Percentiles rank a stretch among this genome's conserved stretches.
phyloP scores from a whole-genome alignment of 306 rosid species.

The Betula pendula region DNA sequence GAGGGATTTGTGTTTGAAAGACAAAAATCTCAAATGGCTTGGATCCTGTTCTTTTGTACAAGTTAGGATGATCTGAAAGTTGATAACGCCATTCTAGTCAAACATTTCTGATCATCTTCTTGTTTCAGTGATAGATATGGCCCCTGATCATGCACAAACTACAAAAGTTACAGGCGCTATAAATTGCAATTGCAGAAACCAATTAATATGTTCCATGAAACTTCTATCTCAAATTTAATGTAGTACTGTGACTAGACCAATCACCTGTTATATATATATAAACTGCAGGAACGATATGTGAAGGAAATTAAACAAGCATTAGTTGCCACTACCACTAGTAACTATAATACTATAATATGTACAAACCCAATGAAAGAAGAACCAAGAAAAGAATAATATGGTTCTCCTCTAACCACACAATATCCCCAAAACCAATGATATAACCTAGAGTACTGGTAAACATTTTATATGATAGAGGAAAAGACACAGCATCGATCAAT shows the following conservation, averaged over 20 bases:
- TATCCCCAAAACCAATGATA: slow-evolving; percentile 23
- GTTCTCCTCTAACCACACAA: slow-evolving; percentile 21
- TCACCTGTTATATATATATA: background rate
- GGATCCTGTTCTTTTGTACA: background rate
- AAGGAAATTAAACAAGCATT: no score
- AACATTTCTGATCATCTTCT: background rate
- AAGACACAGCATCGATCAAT: background rate
- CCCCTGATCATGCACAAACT: background rate
- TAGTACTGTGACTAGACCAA: slow-evolving; percentile 6
- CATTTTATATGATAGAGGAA: background rate
- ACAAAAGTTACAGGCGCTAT: background rate
- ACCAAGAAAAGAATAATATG: slow-evolving; percentile 25
- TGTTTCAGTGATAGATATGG: background rate
- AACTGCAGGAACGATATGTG: background rate
- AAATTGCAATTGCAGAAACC: background rate
- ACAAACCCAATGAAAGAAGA: slow-evolving; percentile 23
- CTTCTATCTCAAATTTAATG: background rate
- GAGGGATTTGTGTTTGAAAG: background rate
- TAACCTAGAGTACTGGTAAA: background rate
- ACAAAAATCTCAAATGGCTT: background rate
- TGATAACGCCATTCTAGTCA: no score
- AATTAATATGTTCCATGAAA: background rate
- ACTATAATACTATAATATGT: slow-evolving; percentile 1
- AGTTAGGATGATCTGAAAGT: no score
- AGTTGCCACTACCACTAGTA: no score